phyloP scores from a whole-genome alignment of 768 basidiomycete genomes.

The Tulasnella sp. region DNA sequence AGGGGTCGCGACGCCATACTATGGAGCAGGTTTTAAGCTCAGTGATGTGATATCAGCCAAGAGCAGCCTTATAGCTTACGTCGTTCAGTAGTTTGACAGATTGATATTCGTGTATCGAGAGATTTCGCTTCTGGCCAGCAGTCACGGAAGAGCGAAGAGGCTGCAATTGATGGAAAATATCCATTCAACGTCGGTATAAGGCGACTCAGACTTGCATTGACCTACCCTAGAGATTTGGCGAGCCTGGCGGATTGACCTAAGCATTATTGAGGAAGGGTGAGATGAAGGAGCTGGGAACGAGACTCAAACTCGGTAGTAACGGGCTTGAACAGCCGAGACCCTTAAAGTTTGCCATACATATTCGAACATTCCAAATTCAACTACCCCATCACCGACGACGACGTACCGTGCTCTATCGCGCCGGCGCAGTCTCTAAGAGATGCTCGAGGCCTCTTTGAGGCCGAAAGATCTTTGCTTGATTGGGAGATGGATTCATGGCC shows the following conservation, averaged over 20 bases:
- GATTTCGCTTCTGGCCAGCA: constrained; percentile 77
- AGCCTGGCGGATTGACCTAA: constrained; percentile 54
- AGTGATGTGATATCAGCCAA: constrained; percentile 3
- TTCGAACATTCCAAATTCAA: neutral
- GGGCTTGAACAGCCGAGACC: neutral
- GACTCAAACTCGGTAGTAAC: constrained; percentile 2
- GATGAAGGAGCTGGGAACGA: constrained; percentile 13
- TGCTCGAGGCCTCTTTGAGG: neutral
- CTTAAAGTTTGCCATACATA: neutral
- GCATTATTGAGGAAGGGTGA: constrained; percentile 39
- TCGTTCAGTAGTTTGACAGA: constrained; percentile 90
- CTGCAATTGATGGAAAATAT: neutral
- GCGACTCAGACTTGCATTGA: neutral
- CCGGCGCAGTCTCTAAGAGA: constrained; percentile 4
- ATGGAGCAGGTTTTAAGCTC: constrained; percentile 1
- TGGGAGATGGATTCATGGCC: constrained; percentile 2
- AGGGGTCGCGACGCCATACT: constrained; percentile 96
- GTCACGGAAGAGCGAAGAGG: constrained; percentile 40
- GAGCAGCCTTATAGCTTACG: constrained; percentile 34
- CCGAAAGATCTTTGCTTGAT: neutral
- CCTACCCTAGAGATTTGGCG: constrained; percentile 52
- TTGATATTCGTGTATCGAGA: constrained; percentile 98
- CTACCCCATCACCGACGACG: constrained; percentile 13
- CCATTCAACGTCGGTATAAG: neutral
- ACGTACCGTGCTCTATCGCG: neutral